Evolutionary conservation across 108 stramenopile species (phyloP).

Genomic region (Pseudonitzschia pungens): DNA sequence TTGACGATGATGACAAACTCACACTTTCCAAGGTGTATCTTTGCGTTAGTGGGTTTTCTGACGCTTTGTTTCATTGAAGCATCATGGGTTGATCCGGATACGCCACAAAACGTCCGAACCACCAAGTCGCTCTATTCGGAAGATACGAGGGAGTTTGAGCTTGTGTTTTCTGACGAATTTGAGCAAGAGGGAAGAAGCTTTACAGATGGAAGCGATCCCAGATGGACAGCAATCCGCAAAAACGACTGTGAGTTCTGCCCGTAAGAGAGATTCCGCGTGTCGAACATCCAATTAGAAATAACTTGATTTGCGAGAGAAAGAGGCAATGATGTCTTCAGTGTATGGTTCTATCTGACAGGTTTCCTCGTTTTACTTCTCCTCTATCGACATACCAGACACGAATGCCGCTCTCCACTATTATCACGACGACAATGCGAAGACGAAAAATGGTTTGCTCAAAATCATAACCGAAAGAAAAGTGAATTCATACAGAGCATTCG

Average conservation of each 20-base stretch:
- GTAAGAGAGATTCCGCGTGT: not conserved
- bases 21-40: not conserved
- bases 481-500: conserved; percentile 76
- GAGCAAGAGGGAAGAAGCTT: conserved; percentile 85
- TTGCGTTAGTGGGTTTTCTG: conserved; percentile 3
- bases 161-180: conserved; percentile 95
- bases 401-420: conserved; percentile 86
- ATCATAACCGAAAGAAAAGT: conserved; percentile 66
- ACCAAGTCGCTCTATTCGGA: conserved; percentile 29
- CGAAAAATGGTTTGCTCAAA: conserved; percentile 64
- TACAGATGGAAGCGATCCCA: conserved; percentile 90
- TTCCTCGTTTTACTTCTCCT: not conserved
- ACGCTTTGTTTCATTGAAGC: conserved; percentile 8
- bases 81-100: conserved; percentile 86
- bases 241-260: conserved; percentile 51
- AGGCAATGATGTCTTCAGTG: not conserved
- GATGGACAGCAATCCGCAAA: conserved; percentile 93
- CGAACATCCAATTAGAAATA: too few relatives aligned
- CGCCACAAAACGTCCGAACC: conserved; percentile 37
- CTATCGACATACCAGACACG: conserved; percentile 51
- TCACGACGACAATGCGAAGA: conserved; percentile 67
- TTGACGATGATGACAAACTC: not conserved
- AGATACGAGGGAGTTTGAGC: conserved; percentile 61
- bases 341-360: not conserved
- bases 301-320: too few relatives aligned